Base-by-base conservation (phyloP, 78 protist genomes). In the Dictyostelium intermedium region DNA sequence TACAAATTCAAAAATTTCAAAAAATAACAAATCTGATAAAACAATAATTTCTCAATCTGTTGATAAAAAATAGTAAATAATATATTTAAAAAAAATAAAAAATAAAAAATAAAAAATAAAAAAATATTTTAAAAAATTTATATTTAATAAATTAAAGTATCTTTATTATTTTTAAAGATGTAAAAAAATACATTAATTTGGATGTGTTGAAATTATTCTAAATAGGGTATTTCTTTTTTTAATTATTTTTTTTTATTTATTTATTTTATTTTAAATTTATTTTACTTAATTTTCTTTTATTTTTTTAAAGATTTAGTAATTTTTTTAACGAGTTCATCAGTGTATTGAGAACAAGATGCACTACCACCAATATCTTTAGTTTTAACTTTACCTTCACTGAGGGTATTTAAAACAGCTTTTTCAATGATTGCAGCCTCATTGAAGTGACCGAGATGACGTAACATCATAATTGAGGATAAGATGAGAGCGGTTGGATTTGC, bases 401-500 rank as follows among this genome's bases (percentile, higher is more conserved):
- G 76, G 53, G 93, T 87, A 43, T 87, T 80, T 23, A 94, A 73
- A 16, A 85, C 89, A 11, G 96, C 96, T 3, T 39, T 66, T 79
- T 94, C 93, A 53, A 94, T 94, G 39, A 63, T 32, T 4, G 69
- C 27, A 11, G 96, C 96, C 23, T 94, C 85, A 18, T 73, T 18
- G 30, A 45, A 70, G 7, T 80, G 78, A 72, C 98, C 98, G 7
- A 97, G 78, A 85, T 97, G 98, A 60, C 91, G 70, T 35, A 97
- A 91, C 97, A 97, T 93, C 97, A 97, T 89, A 7, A 86, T 93
- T 37, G 96, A 96, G 0, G 98, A 93, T 18, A 97, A 78, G 25
- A 97, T 25, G 81, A 95, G 81, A 76, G 98, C 98, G 16, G 97
- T 89, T 69, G 98, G 98, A 91, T 97, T 97, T 32, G 98, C 98